A percentile compares a stretch with the other conserved stretches of the same genome.
Evolutionary conservation across 768 basidiomycete genomes (phyloP).

Genomic region (Podaxis sp.): DNA sequence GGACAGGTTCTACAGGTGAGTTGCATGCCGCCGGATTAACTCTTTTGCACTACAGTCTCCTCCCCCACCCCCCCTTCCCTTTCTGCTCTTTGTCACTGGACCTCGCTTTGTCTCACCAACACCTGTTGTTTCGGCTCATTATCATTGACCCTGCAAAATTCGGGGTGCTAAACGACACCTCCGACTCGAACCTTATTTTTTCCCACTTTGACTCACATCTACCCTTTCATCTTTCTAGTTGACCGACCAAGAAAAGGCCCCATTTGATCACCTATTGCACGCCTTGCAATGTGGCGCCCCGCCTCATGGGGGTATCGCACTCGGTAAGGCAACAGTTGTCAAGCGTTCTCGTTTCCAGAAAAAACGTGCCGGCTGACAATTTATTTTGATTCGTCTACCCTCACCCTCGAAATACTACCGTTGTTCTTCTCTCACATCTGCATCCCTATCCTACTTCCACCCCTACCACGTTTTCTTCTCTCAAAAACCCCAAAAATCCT

Average conservation of each 20-base stretch:
- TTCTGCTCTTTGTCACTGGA: not conserved
- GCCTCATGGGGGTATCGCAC: slow-evolving; percentile 92
- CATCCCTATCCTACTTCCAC: not conserved
- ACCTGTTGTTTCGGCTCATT: not conserved
- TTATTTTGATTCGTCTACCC: not conserved
- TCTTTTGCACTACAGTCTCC: not conserved
- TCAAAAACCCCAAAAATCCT: not conserved
- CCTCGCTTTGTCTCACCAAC: not conserved
- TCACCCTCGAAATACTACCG: slow-evolving; percentile 6
- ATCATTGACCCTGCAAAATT: not conserved
- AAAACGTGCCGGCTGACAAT: slow-evolving; percentile 2
- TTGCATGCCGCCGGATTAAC: slow-evolving; percentile 4
- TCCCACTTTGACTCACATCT: slow-evolving; percentile 12
- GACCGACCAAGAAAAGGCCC: slow-evolving; percentile 62
- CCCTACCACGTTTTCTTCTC: slow-evolving; percentile 15
- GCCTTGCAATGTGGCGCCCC: slow-evolving; percentile 90
- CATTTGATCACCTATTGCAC: slow-evolving; percentile 83
- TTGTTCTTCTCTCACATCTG: not conserved
- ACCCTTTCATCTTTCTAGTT: slow-evolving; percentile 45
- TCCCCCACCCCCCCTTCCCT: not conserved
- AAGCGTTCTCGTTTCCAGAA: slow-evolving; percentile 9
- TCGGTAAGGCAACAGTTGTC: slow-evolving; percentile 51
- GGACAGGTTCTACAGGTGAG: slow-evolving; percentile 72
- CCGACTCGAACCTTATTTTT: slow-evolving; percentile 3
- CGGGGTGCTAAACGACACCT: not conserved